phyloP scores from a whole-genome alignment of 176 grass and related monocot species.

The Oryza coarctata region DNA sequence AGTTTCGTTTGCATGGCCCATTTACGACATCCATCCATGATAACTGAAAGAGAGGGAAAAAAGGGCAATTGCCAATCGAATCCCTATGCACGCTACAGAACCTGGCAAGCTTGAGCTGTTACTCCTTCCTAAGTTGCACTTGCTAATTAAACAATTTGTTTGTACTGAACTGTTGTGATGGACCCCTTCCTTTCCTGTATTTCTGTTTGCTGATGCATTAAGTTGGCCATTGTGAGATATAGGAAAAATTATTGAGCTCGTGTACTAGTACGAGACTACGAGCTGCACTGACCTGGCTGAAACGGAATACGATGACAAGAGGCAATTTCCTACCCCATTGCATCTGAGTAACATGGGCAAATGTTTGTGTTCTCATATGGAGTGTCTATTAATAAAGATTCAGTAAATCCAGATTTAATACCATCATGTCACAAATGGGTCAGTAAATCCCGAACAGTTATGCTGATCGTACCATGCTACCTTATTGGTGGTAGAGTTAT shows the following conservation, averaged over 20 bases:
- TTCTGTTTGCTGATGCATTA: not conserved
- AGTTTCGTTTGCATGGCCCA: not conserved
- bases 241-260: not conserved
- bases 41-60: not conserved
- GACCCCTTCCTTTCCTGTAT: not conserved
- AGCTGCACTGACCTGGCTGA: not conserved
- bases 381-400: not conserved
- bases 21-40: not conserved
- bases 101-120: not conserved
- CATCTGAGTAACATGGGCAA: not conserved
- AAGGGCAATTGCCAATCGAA: not conserved
- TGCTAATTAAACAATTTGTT: not conserved
- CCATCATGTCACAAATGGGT: not conserved
- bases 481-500: not conserved
- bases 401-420: not conserved
- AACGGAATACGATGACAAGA: slow-evolving; percentile 9
- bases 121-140: not conserved
- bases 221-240: not conserved
- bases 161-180: not conserved
- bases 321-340: not conserved
- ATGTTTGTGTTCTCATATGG: not conserved
- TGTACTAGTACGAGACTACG: not conserved
- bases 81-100: not conserved
- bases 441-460: not conserved
- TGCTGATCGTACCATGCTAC: not conserved